A percentile compares a stretch with the other conserved stretches of the same genome.
Evolutionary conservation across 129 eudicot genomes (phyloP).

Genomic region (Apium graveolens): DNA sequence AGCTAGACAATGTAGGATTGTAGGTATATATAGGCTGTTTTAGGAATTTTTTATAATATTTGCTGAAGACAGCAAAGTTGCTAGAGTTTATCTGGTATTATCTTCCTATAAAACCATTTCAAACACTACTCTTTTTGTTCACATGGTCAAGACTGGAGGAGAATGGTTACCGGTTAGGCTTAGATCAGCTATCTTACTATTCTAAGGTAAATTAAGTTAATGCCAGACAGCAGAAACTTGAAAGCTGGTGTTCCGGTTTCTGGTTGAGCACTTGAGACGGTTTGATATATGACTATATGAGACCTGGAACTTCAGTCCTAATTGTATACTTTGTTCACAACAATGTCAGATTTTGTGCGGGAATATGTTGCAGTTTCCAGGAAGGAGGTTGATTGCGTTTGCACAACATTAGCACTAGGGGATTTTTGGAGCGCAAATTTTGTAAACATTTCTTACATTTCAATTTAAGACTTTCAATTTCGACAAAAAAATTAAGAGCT

Average conservation of each 20-base stretch:
- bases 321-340: neutral
- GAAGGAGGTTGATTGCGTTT: neutral
- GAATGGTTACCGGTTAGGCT: conserved; percentile 5
- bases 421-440: too few relatives aligned
- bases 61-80: too few relatives aligned
- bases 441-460: too few relatives aligned
- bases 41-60: neutral
- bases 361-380: neutral
- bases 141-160: neutral
- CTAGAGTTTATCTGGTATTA: too few relatives aligned
- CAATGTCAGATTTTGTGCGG: neutral
- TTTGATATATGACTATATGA: neutral
- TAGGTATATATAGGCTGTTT: too few relatives aligned
- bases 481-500: too few relatives aligned
- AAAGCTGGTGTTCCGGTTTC: neutral
- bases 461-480: too few relatives aligned
- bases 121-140: neutral
- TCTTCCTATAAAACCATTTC: too few relatives aligned
- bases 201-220: neutral
- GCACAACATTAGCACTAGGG: too few relatives aligned
- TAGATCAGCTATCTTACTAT: neutral
- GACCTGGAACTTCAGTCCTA: neutral
- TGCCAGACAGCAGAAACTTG: neutral
- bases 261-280: neutral
- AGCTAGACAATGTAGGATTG: neutral